Evolutionary conservation across 331 rosid species (phyloP).

Genomic region (Quercus lobata): DNA sequence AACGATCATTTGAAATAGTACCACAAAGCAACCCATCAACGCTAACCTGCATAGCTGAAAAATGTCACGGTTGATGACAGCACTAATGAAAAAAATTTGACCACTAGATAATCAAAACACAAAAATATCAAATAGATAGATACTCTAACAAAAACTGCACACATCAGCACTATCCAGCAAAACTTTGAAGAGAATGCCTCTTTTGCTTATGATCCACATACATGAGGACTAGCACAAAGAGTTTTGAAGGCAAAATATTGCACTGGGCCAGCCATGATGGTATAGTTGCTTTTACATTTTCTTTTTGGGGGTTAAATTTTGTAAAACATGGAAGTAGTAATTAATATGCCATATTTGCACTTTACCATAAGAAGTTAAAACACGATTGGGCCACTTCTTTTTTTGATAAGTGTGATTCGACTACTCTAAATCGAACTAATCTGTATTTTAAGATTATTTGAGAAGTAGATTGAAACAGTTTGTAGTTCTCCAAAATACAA

Average conservation of each 20-base stretch:
- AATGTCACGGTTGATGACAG: conserved; percentile 58
- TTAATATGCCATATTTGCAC: not conserved
- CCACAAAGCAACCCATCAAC: conserved; percentile 93
- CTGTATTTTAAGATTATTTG: not conserved
- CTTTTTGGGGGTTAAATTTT: not conserved
- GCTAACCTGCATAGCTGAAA: conserved; percentile 90
- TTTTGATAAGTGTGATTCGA: no score
- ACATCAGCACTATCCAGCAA: not conserved
- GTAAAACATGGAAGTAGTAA: not conserved
- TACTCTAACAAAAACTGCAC: not conserved
- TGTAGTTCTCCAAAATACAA: not conserved
- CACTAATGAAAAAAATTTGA: conserved; percentile 7
- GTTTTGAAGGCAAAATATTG: not conserved
- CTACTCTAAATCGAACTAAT: not conserved
- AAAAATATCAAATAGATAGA: not conserved
- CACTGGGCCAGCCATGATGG: not conserved
- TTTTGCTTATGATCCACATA: not conserved
- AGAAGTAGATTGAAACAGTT: not conserved
- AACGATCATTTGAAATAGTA: conserved; percentile 79
- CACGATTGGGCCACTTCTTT: not conserved
- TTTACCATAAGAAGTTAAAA: not conserved
- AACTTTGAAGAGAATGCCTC: not conserved
- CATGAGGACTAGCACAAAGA: not conserved
- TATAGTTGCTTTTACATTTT: not conserved
- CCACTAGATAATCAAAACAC: not conserved